A percentile compares a stretch with the other conserved stretches of the same genome.
phyloP scores from a whole-genome alignment of 1,284 basidiomycete species.

The Tilletiopsis washingtonensis region DNA sequence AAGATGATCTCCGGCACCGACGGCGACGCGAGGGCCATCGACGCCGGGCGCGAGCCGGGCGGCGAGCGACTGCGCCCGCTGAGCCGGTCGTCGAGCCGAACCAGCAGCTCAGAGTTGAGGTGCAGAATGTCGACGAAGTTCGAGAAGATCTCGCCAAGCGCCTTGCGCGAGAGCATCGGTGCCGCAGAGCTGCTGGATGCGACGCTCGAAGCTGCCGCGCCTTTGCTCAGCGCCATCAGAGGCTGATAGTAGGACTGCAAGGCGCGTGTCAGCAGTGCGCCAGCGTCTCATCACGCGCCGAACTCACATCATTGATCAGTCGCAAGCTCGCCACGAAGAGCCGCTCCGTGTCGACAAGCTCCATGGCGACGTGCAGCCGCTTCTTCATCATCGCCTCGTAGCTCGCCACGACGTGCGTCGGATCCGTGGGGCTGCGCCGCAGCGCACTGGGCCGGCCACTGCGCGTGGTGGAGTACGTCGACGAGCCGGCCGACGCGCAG shows the following conservation, averaged over 20 bases:
- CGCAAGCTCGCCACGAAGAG: slow-evolving; percentile 33
- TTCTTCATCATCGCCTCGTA: slow-evolving; percentile 4
- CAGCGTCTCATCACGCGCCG: neutral
- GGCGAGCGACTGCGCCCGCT: slow-evolving; percentile 39
- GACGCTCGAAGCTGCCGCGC: slow-evolving; percentile 37
- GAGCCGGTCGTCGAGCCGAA: slow-evolving; percentile 52
- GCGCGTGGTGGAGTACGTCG: too few relatives aligned
- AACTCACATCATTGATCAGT: slow-evolving; percentile 23
- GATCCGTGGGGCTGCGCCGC: slow-evolving; percentile 13
- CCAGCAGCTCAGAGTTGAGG: slow-evolving; percentile 69
- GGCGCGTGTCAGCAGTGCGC: neutral
- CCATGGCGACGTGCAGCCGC: slow-evolving; percentile 12
- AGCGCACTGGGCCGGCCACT: slow-evolving; percentile 17
- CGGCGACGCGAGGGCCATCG: neutral
- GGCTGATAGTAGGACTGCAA: slow-evolving; percentile 35
- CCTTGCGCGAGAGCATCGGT: slow-evolving; percentile 62
- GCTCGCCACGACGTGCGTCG: neutral
- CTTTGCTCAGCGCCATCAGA: slow-evolving; percentile 13
- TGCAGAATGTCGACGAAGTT: slow-evolving; percentile 89
- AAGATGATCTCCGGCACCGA: neutral
- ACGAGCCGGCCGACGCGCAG: neutral
- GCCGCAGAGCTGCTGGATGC: slow-evolving; percentile 59
- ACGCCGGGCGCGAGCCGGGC: neutral
- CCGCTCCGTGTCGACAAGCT: slow-evolving; percentile 42
- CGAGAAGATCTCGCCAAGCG: slow-evolving; percentile 69